Evolutionary conservation across 306 rosid species (phyloP).

Genomic region (Cicer yamashitae): DNA sequence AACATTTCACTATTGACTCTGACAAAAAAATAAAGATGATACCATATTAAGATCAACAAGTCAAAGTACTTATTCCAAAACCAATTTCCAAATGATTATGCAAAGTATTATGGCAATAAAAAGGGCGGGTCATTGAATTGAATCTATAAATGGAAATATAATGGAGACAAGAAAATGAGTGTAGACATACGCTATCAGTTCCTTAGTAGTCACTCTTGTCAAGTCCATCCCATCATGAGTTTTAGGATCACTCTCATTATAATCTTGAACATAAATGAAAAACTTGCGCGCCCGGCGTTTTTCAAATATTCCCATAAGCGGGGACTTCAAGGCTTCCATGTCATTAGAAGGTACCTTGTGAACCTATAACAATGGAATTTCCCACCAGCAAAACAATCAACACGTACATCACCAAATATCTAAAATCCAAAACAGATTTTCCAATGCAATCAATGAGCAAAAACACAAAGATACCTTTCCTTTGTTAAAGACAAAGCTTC

Average conservation of each 20-base stretch:
- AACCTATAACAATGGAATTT: conserved; percentile 57
- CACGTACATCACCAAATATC: neutral
- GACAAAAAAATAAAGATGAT: conserved; percentile 15
- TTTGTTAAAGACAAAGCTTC: conserved; percentile 70
- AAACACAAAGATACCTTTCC: conserved; percentile 61
- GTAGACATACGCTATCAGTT: conserved; percentile 75
- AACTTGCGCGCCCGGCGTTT: conserved; percentile 96
- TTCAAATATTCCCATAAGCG: conserved; percentile 96
- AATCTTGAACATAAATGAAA: conserved; percentile 87
- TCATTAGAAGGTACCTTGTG: conserved; percentile 94
- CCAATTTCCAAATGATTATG: conserved; percentile 9
- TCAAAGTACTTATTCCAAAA: conserved; percentile 19
- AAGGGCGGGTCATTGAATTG: neutral
- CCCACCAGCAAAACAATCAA: conserved; percentile 33
- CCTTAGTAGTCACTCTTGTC: conserved; percentile 82
- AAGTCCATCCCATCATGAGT: conserved; percentile 92
- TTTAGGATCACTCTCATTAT: conserved; percentile 78
- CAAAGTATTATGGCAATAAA: conserved; percentile 22
- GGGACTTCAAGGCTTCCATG: conserved; percentile 92
- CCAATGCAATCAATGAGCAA: neutral
- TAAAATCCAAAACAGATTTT: conserved; percentile 2
- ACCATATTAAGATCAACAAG: conserved; percentile 1
- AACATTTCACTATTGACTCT: conserved; percentile 3
- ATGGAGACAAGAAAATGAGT: conserved; percentile 18
- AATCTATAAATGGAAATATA: conserved; percentile 9